Base-by-base conservation (phyloP, 495 filamentous ascomycete genomes). In the Paragyromitra xinjiangensis region DNA sequence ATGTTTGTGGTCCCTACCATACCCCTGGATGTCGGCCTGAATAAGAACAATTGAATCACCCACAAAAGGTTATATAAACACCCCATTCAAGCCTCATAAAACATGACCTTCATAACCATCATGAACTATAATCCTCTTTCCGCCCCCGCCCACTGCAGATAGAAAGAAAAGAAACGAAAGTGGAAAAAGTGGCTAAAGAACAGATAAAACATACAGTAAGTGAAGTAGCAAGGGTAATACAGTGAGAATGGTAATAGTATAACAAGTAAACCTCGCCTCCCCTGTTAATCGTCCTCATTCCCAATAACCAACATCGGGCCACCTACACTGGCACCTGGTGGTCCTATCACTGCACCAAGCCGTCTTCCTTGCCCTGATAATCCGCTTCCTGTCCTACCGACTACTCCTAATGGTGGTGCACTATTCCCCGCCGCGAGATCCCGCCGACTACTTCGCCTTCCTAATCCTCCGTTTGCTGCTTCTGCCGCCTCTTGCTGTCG, bases 261-360 rank as follows among this genome's bases (percentile, higher is more conserved):
- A 22, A 64, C 45, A 61, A 16, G 55, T 64, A 29, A 45, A 51
- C 19, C 50, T n/a, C 45, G 45, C 22, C 19, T 34, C 24, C 26
- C 9, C 7, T n/a, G 7, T 40, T 66, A 72, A 24, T 77, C 78
- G 44, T 80, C 64, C 12, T 77, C 79, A 42, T 44, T 72, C 29
- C 78, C 78, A 39, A 81, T 73, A n/a, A 81, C 74, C 48, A 81
- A 71, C 73, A 81, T 81, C 22, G 80, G 80, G 7, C 79, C 79
- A 6, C 79, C 78, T 39, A 65, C 78, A 29, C 61, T 53, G 0
- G 22, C 68, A 22, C 67, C 76, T 22, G 64, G 45, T 45, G 64
- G 63, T 6, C 72, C 80, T 62, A 81, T 81, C 45, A 78, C 68
- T 34, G 73, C 78, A 11, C 80, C 80, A 6, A 81, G 45, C 19